Conservation (phyloP, 345 rosid species). For the Eucalyptus regnans region DNA sequence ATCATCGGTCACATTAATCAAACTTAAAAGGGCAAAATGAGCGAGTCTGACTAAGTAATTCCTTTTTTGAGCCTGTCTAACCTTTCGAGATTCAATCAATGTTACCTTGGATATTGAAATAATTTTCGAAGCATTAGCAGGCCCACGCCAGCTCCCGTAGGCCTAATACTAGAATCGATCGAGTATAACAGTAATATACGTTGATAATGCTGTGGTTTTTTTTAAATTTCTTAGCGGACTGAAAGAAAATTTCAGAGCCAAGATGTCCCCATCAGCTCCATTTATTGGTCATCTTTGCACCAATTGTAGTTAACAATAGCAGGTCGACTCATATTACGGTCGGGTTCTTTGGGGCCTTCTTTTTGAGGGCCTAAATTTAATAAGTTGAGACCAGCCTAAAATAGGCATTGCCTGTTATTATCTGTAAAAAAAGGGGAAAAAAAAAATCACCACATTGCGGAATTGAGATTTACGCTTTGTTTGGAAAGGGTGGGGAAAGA, state of each 20-base stretch:
- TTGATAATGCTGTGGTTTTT: not conserved
- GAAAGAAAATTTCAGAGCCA: not conserved
- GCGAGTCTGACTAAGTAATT: not conserved
- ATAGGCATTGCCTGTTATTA: not conserved
- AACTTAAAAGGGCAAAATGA: not conserved
- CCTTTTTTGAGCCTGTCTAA: not conserved
- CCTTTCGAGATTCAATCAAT: not conserved
- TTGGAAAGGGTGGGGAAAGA: not conserved
- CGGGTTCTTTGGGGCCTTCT: not conserved
- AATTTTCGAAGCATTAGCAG: not conserved
- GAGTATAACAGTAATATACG: not conserved
- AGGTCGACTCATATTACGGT: not conserved
- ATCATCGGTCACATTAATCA: not conserved
- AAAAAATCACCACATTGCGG: not conserved
- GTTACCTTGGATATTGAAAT: not conserved
- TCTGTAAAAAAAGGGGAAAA: fast-evolving
- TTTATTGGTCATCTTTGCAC: not conserved
- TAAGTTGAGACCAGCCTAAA: not conserved
- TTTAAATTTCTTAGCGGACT: not conserved
- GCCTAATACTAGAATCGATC: not conserved
- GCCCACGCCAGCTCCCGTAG: not conserved
- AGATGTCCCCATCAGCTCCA: not conserved
- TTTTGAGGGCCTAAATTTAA: not conserved
- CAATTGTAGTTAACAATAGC: not conserved
- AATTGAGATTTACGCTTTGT: not conserved